Evolutionary conservation across 1,284 basidiomycete species (phyloP).

Genomic region (Fomitiporia mediterranea): DNA sequence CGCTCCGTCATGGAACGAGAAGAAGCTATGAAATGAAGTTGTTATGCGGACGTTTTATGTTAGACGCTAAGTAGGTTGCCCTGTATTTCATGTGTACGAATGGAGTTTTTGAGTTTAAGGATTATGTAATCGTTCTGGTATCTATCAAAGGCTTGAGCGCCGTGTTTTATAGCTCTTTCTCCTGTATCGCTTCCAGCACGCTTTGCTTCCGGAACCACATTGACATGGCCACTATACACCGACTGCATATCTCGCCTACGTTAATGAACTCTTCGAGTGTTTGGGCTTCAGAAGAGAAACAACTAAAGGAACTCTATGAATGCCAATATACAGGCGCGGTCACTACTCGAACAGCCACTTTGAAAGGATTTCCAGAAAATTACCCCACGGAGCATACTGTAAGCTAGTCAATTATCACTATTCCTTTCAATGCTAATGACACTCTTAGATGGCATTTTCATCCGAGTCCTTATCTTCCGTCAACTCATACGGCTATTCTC

Average conservation of each 20-base stretch:
- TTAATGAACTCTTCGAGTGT: slow-evolving; percentile 73
- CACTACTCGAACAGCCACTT: slow-evolving; percentile 69
- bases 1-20: slow-evolving; percentile 86
- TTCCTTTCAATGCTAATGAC: not conserved
- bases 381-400: slow-evolving; percentile 48
- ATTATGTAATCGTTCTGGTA: slow-evolving; percentile 6
- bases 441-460: slow-evolving; percentile 54
- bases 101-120: not conserved
- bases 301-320: slow-evolving; percentile 60
- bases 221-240: slow-evolving; percentile 47
- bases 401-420: slow-evolving; percentile 21
- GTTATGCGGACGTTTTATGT: too few species aligned
- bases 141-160: not conserved
- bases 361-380: slow-evolving; percentile 62
- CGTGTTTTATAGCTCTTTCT: not conserved
- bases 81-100: too few species aligned
- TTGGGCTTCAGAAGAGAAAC: slow-evolving; percentile 65
- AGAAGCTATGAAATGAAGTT: slow-evolving; percentile 59
- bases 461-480: slow-evolving; percentile 48
- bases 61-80: too few species aligned
- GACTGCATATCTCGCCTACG: slow-evolving; percentile 48
- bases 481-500: slow-evolving; percentile 81
- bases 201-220: not conserved
- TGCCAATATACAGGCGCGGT: slow-evolving; percentile 68
- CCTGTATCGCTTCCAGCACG: not conserved